Base-by-base conservation (phyloP, 768 basidiomycete genomes). In the Russula vinacea region DNA sequence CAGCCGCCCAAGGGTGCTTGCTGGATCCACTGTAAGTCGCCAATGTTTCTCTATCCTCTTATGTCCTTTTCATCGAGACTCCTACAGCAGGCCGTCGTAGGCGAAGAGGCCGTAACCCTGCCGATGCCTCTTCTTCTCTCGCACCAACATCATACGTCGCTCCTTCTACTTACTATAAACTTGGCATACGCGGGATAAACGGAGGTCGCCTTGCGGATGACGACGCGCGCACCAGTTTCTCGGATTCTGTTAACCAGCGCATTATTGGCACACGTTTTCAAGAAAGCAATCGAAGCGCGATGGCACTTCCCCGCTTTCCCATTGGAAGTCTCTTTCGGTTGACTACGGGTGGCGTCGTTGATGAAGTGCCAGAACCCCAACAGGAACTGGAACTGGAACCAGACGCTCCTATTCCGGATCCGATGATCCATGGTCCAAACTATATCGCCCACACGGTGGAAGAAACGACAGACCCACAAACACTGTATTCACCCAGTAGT, bases 91-190 rank as follows among this genome's bases (percentile, higher is more conserved):
- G 70, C 71, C 78, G 81, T 52, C 74, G 78, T 26, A 78, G 82
- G 32, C 80, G 83, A 33, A 78, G 82, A 42, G 72, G 79, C 50
- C 69, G 76, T 17, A 87, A 88, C 68, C 84, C 84, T n/a, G 85
- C 87, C 2, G 83, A 79, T 67, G 87, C 81, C 0, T 79, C 85
- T 5, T 86, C 86, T 7, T 87, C 86, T n/a, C 80, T 87, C 17
- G 81, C 87, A 1, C 89, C 89, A 5, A 86, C 86, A 19, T 87
- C 88, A 6, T 92, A 90, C 70, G 84, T 91, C 10, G 88, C 88
- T 5, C 90, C 90, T 8, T 89, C 87, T 7, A 83, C 86, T 60
- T 92, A 88, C 72, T 92, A 92, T 77, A 86, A 87, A 71, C 80
- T 92, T 37, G 81, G 85, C 26, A 77, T 89, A 4, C 80, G 78